Evolutionary conservation across 768 basidiomycete genomes (phyloP).

Genomic region (Russula foetens): DNA sequence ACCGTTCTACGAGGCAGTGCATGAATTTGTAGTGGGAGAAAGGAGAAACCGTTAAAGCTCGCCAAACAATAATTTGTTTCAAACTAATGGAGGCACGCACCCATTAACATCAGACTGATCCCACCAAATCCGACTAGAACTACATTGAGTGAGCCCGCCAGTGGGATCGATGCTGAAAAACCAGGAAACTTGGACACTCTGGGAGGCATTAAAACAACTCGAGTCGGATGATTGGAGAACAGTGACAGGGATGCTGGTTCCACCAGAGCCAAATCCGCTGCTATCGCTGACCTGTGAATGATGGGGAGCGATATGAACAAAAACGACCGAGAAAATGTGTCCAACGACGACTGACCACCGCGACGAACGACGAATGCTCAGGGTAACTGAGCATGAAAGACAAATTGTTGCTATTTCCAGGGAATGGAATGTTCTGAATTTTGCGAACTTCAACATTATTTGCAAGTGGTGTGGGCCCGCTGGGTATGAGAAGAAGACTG

Average conservation of each 20-base stretch:
- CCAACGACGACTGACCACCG: slow-evolving; percentile 46
- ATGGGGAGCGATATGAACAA: neutral
- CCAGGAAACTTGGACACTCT: slow-evolving; percentile 44
- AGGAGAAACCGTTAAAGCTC: neutral
- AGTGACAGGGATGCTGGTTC: slow-evolving; percentile 58
- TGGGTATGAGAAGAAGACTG: slow-evolving; percentile 56
- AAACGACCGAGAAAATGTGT: neutral
- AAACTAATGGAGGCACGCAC: slow-evolving; percentile 28
- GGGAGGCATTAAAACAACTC: slow-evolving; percentile 50
- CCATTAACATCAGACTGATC: slow-evolving; percentile 41
- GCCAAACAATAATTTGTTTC: neutral
- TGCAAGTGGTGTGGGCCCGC: slow-evolving; percentile 51
- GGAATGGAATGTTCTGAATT: slow-evolving; percentile 50
- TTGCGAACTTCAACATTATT: slow-evolving; percentile 57
- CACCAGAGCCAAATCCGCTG: slow-evolving; percentile 60
- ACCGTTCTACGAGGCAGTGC: slow-evolving; percentile 34
- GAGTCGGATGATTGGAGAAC: slow-evolving; percentile 44
- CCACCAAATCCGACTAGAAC: slow-evolving; percentile 60
- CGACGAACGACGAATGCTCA: slow-evolving; percentile 61
- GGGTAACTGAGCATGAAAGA: slow-evolving; percentile 59
- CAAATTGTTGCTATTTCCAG: slow-evolving; percentile 31
- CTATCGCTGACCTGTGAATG: slow-evolving; percentile 46
- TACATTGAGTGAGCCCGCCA: slow-evolving; percentile 61
- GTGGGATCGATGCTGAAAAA: slow-evolving; percentile 52
- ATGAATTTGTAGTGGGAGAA: neutral